A percentile compares a stretch with the other conserved stretches of the same genome.
phyloP scores from a whole-genome alignment of 768 basidiomycete species.

The Lactifluus hygrophoroides region DNA sequence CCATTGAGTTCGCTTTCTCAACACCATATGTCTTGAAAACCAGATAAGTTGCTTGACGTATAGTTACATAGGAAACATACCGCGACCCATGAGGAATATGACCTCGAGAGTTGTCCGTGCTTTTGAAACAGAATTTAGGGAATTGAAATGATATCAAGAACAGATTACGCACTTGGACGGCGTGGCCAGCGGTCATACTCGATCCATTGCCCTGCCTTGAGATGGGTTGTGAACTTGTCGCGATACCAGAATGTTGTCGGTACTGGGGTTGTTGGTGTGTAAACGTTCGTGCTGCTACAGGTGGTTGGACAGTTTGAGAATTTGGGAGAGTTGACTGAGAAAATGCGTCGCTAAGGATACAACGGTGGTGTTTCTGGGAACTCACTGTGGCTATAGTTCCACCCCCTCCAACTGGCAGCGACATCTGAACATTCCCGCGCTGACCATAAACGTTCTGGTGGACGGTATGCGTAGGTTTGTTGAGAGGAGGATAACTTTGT shows the following conservation, averaged over 20 bases:
- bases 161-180: neutral
- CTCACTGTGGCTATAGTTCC: neutral
- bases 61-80: constrained; percentile 1
- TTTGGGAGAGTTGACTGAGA: neutral
- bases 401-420: neutral
- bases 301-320: neutral
- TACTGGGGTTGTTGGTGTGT: neutral
- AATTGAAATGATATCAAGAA: neutral
- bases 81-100: neutral
- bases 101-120: neutral
- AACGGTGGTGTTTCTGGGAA: neutral
- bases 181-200: neutral
- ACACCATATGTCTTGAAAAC: neutral
- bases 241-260: neutral
- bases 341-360: neutral
- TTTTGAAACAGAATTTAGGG: neutral
- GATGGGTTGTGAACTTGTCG: neutral
- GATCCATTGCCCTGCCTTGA: neutral
- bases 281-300: neutral
- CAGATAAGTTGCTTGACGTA: neutral
- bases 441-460: neutral
- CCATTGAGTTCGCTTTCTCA: neutral
- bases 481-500: neutral
- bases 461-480: neutral
- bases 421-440: neutral